phyloP scores from a whole-genome alignment of 805 yeast species.

The Zygotorulaspora danielsina region DNA sequence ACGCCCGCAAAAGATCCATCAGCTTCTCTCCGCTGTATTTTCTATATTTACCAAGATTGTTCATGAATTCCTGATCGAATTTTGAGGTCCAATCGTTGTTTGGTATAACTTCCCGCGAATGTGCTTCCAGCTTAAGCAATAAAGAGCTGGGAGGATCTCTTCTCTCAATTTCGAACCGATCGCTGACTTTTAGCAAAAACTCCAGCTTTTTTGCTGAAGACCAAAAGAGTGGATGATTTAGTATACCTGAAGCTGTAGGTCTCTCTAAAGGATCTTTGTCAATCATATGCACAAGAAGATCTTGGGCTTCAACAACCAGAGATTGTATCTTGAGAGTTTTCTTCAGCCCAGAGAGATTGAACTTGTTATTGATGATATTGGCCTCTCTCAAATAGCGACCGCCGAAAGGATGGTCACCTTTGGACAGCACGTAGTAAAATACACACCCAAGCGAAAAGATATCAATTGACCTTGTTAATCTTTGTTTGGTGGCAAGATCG shows the following conservation, averaged over 20 bases:
- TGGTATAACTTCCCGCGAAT: constrained; percentile 48
- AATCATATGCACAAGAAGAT: constrained; percentile 73
- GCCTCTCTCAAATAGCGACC: constrained; percentile 82
- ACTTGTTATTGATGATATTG: constrained; percentile 70
- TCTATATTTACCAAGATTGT: constrained; percentile 84
- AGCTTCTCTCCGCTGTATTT: constrained; percentile 75
- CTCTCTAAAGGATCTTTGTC: constrained; percentile 58
- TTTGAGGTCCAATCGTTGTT: constrained; percentile 71
- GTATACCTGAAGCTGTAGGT: constrained; percentile 63
- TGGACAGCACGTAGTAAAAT: constrained; percentile 76
- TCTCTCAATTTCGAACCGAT: constrained; percentile 79
- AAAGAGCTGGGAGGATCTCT: constrained; percentile 73
- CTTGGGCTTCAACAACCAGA: constrained; percentile 55
- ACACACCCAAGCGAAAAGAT: constrained; percentile 94
- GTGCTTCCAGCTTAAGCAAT: constrained; percentile 50
- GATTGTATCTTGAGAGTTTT: constrained; percentile 24
- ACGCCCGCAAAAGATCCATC: constrained; percentile 81
- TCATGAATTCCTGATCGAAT: constrained; percentile 70
- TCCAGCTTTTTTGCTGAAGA: constrained; percentile 64
- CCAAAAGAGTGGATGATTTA: constrained; percentile 93
- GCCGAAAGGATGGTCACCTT: constrained; percentile 94
- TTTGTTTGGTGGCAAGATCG: constrained; percentile 45
- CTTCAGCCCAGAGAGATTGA: constrained; percentile 43
- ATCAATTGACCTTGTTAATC: constrained; percentile 86
- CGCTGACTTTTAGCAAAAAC: constrained; percentile 82